Evolutionary conservation across 2,329 filamentous ascomycete genomes (phyloP), one percentile per base, ranked within the genome.

Genomic region (Macrophomina pseudophaseolina): DNA sequence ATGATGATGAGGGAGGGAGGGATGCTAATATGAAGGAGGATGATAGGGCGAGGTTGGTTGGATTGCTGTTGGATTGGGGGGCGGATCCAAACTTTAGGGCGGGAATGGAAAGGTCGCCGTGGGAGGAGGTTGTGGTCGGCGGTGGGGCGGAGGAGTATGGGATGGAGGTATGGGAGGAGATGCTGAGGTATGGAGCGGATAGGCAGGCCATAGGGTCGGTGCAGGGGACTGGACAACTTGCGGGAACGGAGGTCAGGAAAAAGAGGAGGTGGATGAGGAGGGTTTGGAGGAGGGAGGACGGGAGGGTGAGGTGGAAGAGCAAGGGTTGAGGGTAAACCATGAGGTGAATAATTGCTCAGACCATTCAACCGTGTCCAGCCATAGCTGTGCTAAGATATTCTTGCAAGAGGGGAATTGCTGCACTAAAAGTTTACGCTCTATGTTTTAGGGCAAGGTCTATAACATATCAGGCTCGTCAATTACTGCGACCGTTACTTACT

Each of bases 81-180:
- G 56, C 56, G 23, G 56, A 59, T 46, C 56, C 56, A 16, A 59
- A 59, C 23, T 59, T 46, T 8, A 23, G 6, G 7, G 56, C 18
- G 0, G 28, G 40, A 0, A 16, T 3, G 28, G 16, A 7, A 5
- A 11, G 28, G 40, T 59, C 56, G 40, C 56, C 56, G 56, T 59
- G 56, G 56, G 56, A 59, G 40, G 56, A 58, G 54, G 54, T 58
- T 5, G 60, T 40, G 4, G 30, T 5, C 14, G 60, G 46, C 0
- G 60, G 59, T 2, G 60, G 46, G 46, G 60, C 28, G 12, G 66
- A 35, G 66, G 60, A 64, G 68, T 9, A 18, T 8, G 60, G 69
- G 66, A 6, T 74, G 72, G 75, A 73, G 74, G 1, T 66, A 71
- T 5, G 72, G 69, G 1, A 76, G 72, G 74, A 72, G 74, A 11